Conservation (phyloP, 1,139 yeast genomes). For the Zygosaccharomyces pseudobailii region DNA sequence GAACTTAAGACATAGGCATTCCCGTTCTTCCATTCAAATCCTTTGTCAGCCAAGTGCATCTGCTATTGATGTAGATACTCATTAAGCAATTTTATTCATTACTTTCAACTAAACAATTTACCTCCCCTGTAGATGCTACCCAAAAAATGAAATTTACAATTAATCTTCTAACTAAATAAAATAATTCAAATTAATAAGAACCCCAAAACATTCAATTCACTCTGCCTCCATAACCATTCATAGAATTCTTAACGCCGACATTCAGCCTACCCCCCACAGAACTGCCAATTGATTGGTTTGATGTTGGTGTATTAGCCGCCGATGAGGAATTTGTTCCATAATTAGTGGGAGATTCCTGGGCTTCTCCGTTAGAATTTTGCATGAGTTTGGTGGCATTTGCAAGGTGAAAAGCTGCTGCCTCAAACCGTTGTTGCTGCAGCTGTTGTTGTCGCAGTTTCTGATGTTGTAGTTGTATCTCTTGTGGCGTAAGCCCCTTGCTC, state of each 20-base stretch:
- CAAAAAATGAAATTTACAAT: background rate
- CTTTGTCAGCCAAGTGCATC: too few relatives aligned
- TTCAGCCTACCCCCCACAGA: conserved; percentile 24
- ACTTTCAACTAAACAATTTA: too few relatives aligned
- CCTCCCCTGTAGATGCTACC: background rate
- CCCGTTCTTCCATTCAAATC: background rate
- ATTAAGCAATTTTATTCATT: too few relatives aligned
- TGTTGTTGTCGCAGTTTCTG: conserved; percentile 37
- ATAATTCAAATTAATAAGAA: background rate
- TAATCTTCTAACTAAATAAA: background rate
- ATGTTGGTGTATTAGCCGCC: conserved; percentile 20
- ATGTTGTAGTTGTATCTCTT: conserved; percentile 36
- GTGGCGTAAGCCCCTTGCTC: conserved; percentile 32
- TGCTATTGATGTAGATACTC: too few relatives aligned
- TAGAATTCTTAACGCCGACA: conserved; percentile 20
- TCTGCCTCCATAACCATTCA: conserved; percentile 19
- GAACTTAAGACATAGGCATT: background rate
- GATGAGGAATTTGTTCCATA: conserved; percentile 9
- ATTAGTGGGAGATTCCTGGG: conserved; percentile 7
- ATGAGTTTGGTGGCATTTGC: conserved; percentile 29
- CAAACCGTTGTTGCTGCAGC: conserved; percentile 32
- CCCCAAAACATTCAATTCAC: conserved; percentile 15
- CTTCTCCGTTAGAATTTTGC: conserved; percentile 21
- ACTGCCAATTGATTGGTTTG: conserved; percentile 14
- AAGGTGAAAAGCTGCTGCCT: conserved; percentile 30